Base-by-base conservation (phyloP, 495 filamentous ascomycete species). In the Xylaria telfairii region DNA sequence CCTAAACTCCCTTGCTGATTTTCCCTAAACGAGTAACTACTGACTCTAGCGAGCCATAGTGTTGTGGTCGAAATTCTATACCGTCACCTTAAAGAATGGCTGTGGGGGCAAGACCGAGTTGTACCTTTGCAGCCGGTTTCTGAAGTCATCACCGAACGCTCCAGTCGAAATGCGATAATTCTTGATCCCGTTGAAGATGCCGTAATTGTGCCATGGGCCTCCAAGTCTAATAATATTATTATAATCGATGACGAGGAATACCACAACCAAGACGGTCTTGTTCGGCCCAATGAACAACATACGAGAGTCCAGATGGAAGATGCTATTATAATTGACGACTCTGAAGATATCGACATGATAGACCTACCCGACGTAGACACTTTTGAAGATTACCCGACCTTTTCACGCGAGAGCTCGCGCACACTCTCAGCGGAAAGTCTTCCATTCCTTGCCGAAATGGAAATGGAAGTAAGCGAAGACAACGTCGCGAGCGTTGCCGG, bases 51-150 rank as follows among this genome's bases (percentile, higher is more conserved):
- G n/a, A n/a, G n/a, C n/a, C n/a, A n/a, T n/a, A n/a, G n/a, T 0
- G 65, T 76, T 4, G 78, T 93, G 0, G 90, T 90, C 0, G 79
- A 85, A 49, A 81, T 83, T 0, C 62, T 95, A 0, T 91, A 90
- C 71, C 56, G 79, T 26, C 86, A 89, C 67, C 81, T 93, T 0
- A 78, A 79, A n/a, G 79, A 76, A n/a, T 84, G 85, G 30, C 72
- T 94, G 32, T 79, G 87, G 42, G 73, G 80, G 44, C 84, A 83
- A 0, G 92, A 95, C 74, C 79, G 53, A 9, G 63, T 74, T 42
- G 17, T 69, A 6, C 4, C 41, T 17, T n/a, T 9, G n/a, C 30
- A 44, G 26, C 53, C 24, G 32, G 10, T 13, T 3, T 10, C 10
- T 19, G 19, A 19, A 6, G 19, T 46, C 19, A 13, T n/a, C n/a